Evolutionary conservation across 2,329 filamentous ascomycete species (phyloP), one percentile per base, ranked within the genome.

Genomic region (Leptographium galeiforme): DNA sequence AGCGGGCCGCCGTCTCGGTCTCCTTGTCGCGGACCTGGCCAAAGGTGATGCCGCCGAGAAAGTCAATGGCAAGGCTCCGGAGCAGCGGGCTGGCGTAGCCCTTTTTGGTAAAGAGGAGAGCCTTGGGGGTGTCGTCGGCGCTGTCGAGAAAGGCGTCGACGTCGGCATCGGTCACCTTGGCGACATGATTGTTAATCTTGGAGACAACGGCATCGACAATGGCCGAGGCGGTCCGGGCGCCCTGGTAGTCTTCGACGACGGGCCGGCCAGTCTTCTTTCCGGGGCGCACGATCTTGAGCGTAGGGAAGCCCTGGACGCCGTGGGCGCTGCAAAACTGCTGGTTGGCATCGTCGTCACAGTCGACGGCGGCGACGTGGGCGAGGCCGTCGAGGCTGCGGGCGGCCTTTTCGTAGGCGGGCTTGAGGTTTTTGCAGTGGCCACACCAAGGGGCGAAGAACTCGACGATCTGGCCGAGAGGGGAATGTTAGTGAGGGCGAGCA

Each of bases 391-490:
- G 84, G 62, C 83, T 89, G 63, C 85, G 86, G 61, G 93, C 93
- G 2, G 84, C 90, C 69, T 95, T 95, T 69, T 97, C 91, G 70
- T 93, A 98, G 46, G 88, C 87, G 4, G 90, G 91, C 71, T 96
- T 90, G 63, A 98, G 84, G 70, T 86, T 96, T 71, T 95, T 79
- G 73, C 93, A 98, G 71, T 97, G 93, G 44, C 91, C 93, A 64
- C 93, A 97, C 91, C 91, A 97, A 30, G 91, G 91, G 10, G 91
- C 91, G 64, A 95, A 97, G 77, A 97, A 97, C 70, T 90, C 88
- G 66, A 82, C 71, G 47, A 82, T 77, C 77, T 82, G 34, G 33
- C 6, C 8, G 47, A 19, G 34, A 51, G 19, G 8, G 16, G 2
- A n/a, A 18, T 50, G 4, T 34, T 10, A 19, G 25, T 40, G 30